Percentiles rank a stretch among this genome's conserved stretches.
Conservation (phyloP, 441 rosid genomes). For the Melastoma candidum region DNA sequence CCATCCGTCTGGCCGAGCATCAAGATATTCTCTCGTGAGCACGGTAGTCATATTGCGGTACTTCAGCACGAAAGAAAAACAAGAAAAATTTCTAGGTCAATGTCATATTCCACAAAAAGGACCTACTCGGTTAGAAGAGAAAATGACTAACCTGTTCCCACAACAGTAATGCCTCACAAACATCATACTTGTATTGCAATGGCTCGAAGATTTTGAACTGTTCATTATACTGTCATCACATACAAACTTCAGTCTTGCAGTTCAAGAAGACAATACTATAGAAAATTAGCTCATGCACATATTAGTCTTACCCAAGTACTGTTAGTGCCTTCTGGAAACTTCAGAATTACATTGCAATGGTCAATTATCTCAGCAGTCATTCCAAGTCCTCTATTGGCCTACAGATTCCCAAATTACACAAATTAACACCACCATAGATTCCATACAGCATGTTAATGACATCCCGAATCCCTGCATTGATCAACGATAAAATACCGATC, state of each 20-base stretch:
- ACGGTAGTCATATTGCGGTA: conserved; percentile 98
- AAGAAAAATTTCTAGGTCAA: conserved; percentile 11
- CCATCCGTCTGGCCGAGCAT: conserved; percentile 95
- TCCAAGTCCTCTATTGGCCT: conserved; percentile 92
- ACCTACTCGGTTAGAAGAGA: conserved; percentile 2
- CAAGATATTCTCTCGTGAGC: conserved; percentile 89
- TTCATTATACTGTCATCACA: conserved; percentile 57
- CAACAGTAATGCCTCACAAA: conserved; percentile 75
- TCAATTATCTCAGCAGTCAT: conserved; percentile 59
- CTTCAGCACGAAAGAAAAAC: conserved; percentile 38
- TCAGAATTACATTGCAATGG: conserved; percentile 72
- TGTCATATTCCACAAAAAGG: conserved; percentile 9
- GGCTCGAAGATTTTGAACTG: conserved; percentile 85
- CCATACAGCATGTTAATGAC: background rate
- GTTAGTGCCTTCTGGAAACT: conserved; percentile 90
- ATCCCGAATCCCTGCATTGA: background rate
- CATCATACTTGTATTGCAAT: conserved; percentile 77
- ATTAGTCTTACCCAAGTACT: conserved; percentile 75
- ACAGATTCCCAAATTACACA: conserved; percentile 7
- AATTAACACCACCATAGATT: background rate
- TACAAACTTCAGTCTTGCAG: conserved; percentile 4
- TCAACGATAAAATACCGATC: background rate
- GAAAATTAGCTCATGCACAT: too few relatives aligned
- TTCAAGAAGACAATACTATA: too few relatives aligned
- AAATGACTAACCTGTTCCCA: conserved; percentile 84